Evolutionary conservation across 257 asterid species (phyloP).

Genomic region (Solanum virginianum): DNA sequence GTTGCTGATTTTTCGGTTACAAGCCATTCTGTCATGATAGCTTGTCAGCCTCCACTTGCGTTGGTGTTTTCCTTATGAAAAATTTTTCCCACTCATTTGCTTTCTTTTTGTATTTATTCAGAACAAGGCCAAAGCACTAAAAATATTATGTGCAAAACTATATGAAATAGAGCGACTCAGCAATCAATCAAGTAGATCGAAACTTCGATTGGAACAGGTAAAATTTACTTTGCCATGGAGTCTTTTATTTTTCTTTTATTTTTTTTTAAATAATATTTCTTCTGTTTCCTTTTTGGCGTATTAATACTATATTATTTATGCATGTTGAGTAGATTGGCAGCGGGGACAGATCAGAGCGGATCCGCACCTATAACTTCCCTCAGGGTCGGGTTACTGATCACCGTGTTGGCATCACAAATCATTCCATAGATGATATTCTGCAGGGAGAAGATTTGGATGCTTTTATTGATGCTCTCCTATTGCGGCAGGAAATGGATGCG

Average conservation of each 20-base stretch:
- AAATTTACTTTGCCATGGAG: not conserved
- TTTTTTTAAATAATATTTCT: not conserved
- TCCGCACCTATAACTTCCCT: conserved; percentile 92
- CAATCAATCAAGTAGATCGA: conserved; percentile 57
- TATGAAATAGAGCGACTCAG: conserved; percentile 72
- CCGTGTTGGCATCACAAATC: conserved; percentile 80
- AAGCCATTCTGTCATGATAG: not conserved
- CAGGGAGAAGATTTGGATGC: conserved; percentile 72
- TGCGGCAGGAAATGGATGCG: conserved; percentile 88
- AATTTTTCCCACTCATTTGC: not conserved
- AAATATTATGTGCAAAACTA: conserved; percentile 72
- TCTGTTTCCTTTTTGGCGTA: not conserved
- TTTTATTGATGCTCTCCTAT: conserved; percentile 71
- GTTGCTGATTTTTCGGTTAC: not conserved
- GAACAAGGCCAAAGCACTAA: conserved; percentile 93
- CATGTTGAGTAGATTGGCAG: conserved; percentile 67
- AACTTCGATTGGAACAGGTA: conserved; percentile 81
- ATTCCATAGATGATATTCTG: conserved; percentile 69
- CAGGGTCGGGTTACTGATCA: conserved; percentile 98
- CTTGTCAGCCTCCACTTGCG: not conserved
- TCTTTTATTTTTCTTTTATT: not conserved
- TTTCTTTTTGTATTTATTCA: not conserved
- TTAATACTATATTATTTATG: not conserved
- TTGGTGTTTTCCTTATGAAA: not conserved
- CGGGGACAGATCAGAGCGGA: conserved; percentile 97